Percentiles rank a stretch among this genome's conserved stretches.
phyloP scores from a whole-genome alignment of 2,329 filamentous ascomycete genomes.

The Lachnellula arida region DNA sequence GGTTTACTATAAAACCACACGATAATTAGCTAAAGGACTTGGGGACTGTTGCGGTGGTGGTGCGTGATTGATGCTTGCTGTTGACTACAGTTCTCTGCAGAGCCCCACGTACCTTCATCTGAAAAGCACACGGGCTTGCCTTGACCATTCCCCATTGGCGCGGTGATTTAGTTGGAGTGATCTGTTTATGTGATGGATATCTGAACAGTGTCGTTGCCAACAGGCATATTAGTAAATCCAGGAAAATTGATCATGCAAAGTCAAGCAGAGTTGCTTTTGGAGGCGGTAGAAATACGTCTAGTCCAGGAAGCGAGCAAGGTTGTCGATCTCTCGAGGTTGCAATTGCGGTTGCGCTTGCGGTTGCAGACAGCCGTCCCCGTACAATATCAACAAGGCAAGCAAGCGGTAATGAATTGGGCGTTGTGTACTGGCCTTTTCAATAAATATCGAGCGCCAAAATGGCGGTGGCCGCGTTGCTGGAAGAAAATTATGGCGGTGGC shows the following conservation, averaged over 20 bases:
- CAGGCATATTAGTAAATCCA: conserved; percentile 18
- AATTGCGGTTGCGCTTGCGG: background rate
- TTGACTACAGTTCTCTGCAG: background rate
- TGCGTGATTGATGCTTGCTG: background rate
- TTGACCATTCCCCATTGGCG: conserved; percentile 84
- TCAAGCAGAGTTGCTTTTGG: background rate
- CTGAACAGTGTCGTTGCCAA: conserved; percentile 12
- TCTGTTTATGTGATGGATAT: conserved; percentile 8
- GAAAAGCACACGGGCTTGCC: conserved; percentile 89
- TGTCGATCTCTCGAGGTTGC: background rate
- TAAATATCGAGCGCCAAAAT: background rate
- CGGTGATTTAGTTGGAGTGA: conserved; percentile 2
- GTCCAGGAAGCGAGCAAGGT: background rate
- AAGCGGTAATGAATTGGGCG: background rate
- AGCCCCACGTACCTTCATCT: conserved; percentile 71
- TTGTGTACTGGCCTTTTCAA: background rate
- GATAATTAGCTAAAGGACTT: conserved; percentile 15
- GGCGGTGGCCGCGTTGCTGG: background rate
- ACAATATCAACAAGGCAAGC: background rate
- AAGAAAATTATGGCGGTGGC: background rate
- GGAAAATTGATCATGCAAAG: conserved; percentile 4
- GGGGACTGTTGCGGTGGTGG: background rate
- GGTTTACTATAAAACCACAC: conserved; percentile 63
- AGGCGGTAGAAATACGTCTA: background rate
- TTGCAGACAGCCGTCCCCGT: background rate